phyloP scores from a whole-genome alignment of 106 monocot species.

The Narthecium ossifragum region DNA sequence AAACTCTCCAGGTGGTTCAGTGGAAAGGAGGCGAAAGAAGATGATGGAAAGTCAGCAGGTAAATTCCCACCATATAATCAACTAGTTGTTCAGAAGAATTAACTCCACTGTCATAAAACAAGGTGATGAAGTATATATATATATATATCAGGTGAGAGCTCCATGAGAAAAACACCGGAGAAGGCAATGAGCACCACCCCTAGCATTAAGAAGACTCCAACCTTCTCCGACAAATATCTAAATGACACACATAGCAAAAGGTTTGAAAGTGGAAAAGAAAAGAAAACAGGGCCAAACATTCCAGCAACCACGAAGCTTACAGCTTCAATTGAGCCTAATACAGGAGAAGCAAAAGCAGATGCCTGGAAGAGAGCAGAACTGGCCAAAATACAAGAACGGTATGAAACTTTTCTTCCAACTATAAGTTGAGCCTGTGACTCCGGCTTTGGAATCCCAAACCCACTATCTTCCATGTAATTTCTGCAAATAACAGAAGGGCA shows the following conservation, averaged over 20 bases:
- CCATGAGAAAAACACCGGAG: constrained; percentile 12
- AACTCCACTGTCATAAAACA: not conserved
- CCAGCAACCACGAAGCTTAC: constrained; percentile 8
- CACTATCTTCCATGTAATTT: not conserved
- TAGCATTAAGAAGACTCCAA: constrained; percentile 32
- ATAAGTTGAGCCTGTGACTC: not conserved
- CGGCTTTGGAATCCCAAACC: not conserved
- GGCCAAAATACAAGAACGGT: constrained; percentile 37
- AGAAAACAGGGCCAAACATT: constrained; percentile 1
- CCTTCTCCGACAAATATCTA: constrained; percentile 35
- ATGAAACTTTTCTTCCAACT: not conserved
- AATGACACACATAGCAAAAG: constrained; percentile 32
- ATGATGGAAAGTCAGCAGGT: constrained; percentile 41
- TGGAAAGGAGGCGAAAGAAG: constrained; percentile 41
- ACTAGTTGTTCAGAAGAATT: not conserved
- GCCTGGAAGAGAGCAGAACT: constrained; percentile 43
- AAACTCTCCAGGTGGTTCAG: constrained; percentile 48
- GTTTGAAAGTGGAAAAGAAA: constrained; percentile 11
- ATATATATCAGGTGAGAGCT: constrained; percentile 8
- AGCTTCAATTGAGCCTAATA: not conserved
- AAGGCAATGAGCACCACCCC: constrained; percentile 17
- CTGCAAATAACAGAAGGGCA: not conserved
- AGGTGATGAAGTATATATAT: not conserved
- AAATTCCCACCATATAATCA: not conserved
- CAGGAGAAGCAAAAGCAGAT: constrained; percentile 21